Base-by-base conservation (phyloP, 202 grass and related monocot species). In the Schoenoplectus tabernaemontani region DNA sequence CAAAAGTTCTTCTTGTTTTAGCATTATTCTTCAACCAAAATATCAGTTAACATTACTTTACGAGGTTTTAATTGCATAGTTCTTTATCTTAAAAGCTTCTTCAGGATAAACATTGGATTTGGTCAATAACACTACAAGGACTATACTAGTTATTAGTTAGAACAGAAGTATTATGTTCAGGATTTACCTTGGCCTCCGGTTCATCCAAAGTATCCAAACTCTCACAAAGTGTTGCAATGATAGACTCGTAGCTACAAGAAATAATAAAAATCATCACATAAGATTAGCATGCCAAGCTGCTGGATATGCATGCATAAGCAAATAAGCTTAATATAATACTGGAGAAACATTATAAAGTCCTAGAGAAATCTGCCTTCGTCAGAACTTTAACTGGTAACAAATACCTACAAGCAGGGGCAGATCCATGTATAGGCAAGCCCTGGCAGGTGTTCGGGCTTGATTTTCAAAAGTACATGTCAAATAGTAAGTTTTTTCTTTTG, bases 151-250 rank as follows among this genome's bases (percentile, higher is more conserved):
- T 37, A 84, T 57, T 44, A 44, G 9, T 69, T 22, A 61, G 84
- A 71, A 1, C 16, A 8, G 44, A 50, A 72, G 32, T 8, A 50
- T 73, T 2, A 32, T 50, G 43, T 50, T 48, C 50, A 81, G 78
- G 47, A 7, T 23, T 32, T 80, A 99, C 96, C 88, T 96, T 99
- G 78, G 96, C 96, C 79, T 99, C 96, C 63, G 96, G 96, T 83
- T 99, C 96, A 83, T 99, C 96, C 83, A 99, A 86, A 64, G 88
- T 99, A 65, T 99, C 96, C 46, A 99, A 80, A 81, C 88, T 99
- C 86, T 99, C 92, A 84, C 92, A 99, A 11, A 99, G 88, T 38
- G 92, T 99, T 36, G 96, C 96, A 7, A 99, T 99, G 34, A 99
- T 99, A 48, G 96, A 99, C 77, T 99, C 96, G 15, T 99, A 99